Base-by-base conservation (phyloP, 176 grass and related monocot species). In the Raddia distichophylla region DNA sequence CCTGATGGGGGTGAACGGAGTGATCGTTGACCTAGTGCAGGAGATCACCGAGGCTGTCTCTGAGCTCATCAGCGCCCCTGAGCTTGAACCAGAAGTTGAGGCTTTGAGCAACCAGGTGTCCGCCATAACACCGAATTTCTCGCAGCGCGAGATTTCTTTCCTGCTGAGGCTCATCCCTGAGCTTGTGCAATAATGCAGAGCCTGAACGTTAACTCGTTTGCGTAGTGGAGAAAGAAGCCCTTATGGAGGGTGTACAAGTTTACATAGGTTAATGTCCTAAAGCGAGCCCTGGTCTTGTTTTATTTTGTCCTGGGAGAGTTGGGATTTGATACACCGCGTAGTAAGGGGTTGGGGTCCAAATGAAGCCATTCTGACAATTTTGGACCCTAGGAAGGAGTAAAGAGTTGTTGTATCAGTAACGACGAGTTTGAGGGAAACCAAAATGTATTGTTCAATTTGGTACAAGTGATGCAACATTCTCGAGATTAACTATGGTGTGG, bases 141-240 rank as follows among this genome's bases (percentile, higher is more conserved):
- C 95, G 14, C 82, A 90, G 44, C 76, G 57, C 3, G 92, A 95
- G 79, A 90, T 98, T 37, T 93, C 90, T 0, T 97, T 97, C 76
- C 67, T 97, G 72, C 68, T 97, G 22, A 97, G 94, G 90, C 92
- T 97, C 2, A 97, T 97, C 42, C 92, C 92, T 33, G 90, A 97
- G 73, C 89, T 97, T 59, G 86, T 97, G 64, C 92, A 91, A 77
- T 90, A 87, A 34, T 74, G 43, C 80, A 27, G 11, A 22, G 51
- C 56, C 5, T 44, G 6, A 19, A 54, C 79, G 52, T 32, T 32
- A 70, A 64, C 66, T 79, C 27, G 71, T 52, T 11, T 50, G 20
- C 48, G 61, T 50, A 84, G 51, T 62, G 9, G 60, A 79, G 20
- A 20, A 67, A 8, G 32, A 60, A 37, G 37, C 82, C 82, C 76